A percentile compares a stretch with the other conserved stretches of the same genome.
phyloP scores from a whole-genome alignment of 345 rosid genomes.

The Pelargonium nanum region DNA sequence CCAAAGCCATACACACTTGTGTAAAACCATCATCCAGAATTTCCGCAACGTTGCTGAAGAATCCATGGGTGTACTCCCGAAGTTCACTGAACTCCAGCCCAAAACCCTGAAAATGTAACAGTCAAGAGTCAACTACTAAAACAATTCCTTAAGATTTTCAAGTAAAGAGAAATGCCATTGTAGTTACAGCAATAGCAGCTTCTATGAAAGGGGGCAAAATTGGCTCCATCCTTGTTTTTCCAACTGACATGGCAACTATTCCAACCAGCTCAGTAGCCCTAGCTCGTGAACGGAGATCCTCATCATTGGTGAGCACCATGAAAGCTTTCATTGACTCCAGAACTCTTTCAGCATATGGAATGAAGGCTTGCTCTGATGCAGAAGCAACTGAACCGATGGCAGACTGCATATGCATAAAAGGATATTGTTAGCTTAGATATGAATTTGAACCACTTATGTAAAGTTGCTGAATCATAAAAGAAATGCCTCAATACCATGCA shows the following conservation, averaged over 20 bases:
- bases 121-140: slow-evolving; percentile 8
- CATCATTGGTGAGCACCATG: slow-evolving; percentile 86
- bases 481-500: slow-evolving; percentile 65
- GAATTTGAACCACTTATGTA: slow-evolving; percentile 1
- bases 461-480: neutral
- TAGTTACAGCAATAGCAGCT: slow-evolving; percentile 84
- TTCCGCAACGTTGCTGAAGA: slow-evolving; percentile 95
- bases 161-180: slow-evolving; percentile 11
- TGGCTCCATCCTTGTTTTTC: slow-evolving; percentile 73
- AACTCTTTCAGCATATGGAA: slow-evolving; percentile 92
- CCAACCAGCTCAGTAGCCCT: slow-evolving; percentile 99
- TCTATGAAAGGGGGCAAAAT: slow-evolving; percentile 80
- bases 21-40: slow-evolving; percentile 77
- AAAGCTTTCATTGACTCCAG: slow-evolving; percentile 79
- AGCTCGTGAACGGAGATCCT: slow-evolving; percentile 89
- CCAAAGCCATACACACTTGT: slow-evolving; percentile 41
- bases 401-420: slow-evolving; percentile 49
- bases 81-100: slow-evolving; percentile 89
- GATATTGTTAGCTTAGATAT: neutral
- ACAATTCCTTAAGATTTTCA: neutral
- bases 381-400: slow-evolving; percentile 97
- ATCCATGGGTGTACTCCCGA: slow-evolving; percentile 96
- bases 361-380: slow-evolving; percentile 94
- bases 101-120: slow-evolving; percentile 56
- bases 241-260: slow-evolving; percentile 96